phyloP scores from a whole-genome alignment of 306 rosid genomes.

The Fragaria ananassa region DNA sequence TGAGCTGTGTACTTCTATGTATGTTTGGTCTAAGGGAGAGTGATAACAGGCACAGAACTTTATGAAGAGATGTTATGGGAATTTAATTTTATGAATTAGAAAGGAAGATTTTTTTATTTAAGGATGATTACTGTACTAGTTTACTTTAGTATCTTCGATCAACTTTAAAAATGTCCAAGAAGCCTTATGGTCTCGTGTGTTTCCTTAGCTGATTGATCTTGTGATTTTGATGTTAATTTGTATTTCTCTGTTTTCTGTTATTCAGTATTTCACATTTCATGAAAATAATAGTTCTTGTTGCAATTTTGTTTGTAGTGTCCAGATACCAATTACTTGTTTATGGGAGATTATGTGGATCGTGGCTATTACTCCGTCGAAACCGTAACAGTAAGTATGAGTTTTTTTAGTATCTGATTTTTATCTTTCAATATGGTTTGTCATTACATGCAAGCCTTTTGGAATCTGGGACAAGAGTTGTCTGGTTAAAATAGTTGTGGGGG shows the following conservation, averaged over 20 bases:
- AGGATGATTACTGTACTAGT: background rate
- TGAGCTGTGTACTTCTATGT: constrained; percentile 14
- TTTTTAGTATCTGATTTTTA: constrained; percentile 2
- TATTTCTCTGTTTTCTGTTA: background rate
- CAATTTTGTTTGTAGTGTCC: constrained; percentile 77
- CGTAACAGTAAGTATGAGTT: constrained; percentile 62
- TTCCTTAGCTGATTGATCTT: background rate
- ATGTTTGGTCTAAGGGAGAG: background rate
- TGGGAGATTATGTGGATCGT: constrained; percentile 99
- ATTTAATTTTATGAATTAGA: background rate
- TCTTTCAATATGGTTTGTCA: background rate
- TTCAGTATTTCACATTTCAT: constrained; percentile 3
- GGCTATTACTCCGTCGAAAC: constrained; percentile 98
- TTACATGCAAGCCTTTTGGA: background rate
- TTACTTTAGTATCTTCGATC: background rate
- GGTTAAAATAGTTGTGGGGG: background rate
- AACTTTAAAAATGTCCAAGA: background rate
- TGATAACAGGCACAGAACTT: background rate
- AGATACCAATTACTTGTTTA: constrained; percentile 91
- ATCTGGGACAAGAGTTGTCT: background rate
- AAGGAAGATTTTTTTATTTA: background rate
- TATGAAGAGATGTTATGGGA: background rate
- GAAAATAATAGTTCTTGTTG: constrained; percentile 26
- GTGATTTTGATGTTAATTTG: background rate
- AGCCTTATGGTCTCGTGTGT: background rate